These are phyloP conservation scores for Lentinula guzmanii DNA, from an alignment of 768 basidiomycete species.

Conservation along the genomic window DNA sequence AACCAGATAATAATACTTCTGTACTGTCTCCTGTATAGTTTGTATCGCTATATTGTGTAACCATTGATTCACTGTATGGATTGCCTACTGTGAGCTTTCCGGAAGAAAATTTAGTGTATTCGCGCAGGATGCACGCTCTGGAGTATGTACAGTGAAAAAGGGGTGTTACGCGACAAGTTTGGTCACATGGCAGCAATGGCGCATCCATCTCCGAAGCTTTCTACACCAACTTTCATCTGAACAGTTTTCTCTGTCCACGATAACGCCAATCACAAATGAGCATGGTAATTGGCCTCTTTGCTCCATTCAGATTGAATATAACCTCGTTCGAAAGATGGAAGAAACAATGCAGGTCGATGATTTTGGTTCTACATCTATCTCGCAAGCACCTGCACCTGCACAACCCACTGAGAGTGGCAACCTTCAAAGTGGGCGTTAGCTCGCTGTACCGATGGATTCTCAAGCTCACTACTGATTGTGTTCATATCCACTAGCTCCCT, in stretches of 20 bases:
- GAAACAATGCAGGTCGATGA: slow-evolving; percentile 43
- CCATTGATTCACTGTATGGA: no score
- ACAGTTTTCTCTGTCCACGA: neutral
- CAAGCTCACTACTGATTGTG: slow-evolving; percentile 2
- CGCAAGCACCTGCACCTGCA: slow-evolving; percentile 8
- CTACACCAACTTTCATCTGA: neutral
- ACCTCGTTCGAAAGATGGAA: slow-evolving; percentile 22
- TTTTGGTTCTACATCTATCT: slow-evolving; percentile 15
- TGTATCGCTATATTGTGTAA: neutral
- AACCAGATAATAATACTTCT: slow-evolving; percentile 26
- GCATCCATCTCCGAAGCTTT: neutral
- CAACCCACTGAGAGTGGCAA: slow-evolving; percentile 13
- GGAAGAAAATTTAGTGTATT: neutral
- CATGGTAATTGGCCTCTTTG: neutral
- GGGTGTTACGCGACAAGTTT: neutral
- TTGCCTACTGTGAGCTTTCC: no score
- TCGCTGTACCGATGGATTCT: neutral
- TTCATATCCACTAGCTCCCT: slow-evolving; percentile 12
- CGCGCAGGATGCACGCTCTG: neutral
- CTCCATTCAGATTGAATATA: neutral
- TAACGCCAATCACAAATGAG: neutral
- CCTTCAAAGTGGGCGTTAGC: slow-evolving; percentile 9
- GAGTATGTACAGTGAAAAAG: neutral
- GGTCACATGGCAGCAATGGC: neutral
- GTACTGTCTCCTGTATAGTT: neutral